A percentile compares a stretch with the other conserved stretches of the same genome.
phyloP scores from a whole-genome alignment of 164 flowering plant species.

The Buxus sempervirens region DNA sequence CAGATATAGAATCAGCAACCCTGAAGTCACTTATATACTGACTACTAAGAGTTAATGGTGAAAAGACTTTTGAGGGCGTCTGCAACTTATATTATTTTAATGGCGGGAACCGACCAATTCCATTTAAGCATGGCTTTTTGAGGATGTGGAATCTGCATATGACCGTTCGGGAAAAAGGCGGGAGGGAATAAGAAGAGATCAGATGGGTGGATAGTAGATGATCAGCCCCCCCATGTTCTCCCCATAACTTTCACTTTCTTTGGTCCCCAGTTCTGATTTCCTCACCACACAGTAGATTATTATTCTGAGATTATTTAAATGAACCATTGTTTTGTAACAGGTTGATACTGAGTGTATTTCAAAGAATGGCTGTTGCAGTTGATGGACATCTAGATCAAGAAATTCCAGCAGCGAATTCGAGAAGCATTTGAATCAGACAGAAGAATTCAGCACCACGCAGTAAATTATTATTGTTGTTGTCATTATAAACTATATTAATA shows the following conservation, averaged over 20 bases:
- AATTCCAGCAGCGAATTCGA: background rate
- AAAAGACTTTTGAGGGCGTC: conserved; percentile 16
- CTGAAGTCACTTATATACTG: conserved; percentile 23
- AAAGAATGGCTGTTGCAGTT: background rate
- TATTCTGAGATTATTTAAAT: background rate
- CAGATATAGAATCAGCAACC: conserved; percentile 25
- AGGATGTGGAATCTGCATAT: conserved; percentile 50
- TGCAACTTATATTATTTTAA: conserved; percentile 18
- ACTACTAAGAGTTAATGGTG: conserved; percentile 27
- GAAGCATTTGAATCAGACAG: background rate
- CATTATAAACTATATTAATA: too few species aligned
- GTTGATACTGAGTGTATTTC: conserved; percentile 6
- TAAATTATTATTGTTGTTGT: too few species aligned
- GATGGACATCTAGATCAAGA: background rate
- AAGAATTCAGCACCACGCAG: too few species aligned
- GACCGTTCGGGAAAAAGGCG: conserved; percentile 30
- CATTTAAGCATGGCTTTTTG: conserved; percentile 27
- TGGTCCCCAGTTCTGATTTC: conserved; percentile 23
- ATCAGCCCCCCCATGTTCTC: conserved; percentile 39
- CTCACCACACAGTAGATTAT: conserved; percentile 8
- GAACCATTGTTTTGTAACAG: conserved; percentile 1
- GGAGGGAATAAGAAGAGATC: conserved; percentile 29
- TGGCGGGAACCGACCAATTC: conserved; percentile 46
- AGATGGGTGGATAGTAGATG: conserved; percentile 19
- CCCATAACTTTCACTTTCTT: conserved; percentile 45